These are phyloP conservation scores for Sphaerosporella brunnea DNA, from an alignment of 495 filamentous ascomycete species.

Conservation along the genomic window DNA sequence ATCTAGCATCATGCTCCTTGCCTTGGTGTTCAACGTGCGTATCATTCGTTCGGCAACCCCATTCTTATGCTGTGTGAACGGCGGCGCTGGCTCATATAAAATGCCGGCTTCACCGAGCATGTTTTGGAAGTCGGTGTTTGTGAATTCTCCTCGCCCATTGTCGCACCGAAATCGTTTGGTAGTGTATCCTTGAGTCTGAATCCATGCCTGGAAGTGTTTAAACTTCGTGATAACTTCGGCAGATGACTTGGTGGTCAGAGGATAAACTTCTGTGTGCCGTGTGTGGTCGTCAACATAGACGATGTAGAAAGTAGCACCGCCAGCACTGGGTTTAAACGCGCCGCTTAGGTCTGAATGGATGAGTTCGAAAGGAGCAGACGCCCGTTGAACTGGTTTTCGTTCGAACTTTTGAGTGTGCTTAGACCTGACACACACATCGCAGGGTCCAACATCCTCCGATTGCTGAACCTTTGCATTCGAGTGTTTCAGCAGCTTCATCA, in stretches of 20 bases:
- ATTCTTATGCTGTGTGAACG: conserved; percentile 4
- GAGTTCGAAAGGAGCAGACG: not conserved
- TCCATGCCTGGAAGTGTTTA: not conserved
- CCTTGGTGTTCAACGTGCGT: not conserved
- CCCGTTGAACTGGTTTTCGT: too few relatives aligned
- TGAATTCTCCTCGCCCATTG: conserved; percentile 4
- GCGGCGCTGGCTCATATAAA: not conserved
- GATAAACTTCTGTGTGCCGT: not conserved
- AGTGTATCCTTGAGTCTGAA: not conserved
- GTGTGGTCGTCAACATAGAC: not conserved
- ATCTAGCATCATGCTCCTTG: not conserved
- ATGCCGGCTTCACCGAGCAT: not conserved
- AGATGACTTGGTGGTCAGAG: not conserved
- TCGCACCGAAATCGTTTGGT: conserved; percentile 3
- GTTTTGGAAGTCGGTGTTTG: not conserved
- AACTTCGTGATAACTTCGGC: not conserved
- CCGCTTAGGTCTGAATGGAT: not conserved
- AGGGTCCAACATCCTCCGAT: too few relatives aligned
- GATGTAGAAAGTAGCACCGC: not conserved
- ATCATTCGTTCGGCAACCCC: conserved; percentile 7
- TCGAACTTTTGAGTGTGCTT: too few relatives aligned
- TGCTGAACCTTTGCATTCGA: too few relatives aligned
- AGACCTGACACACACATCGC: too few relatives aligned
- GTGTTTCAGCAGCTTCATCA: too few relatives aligned
- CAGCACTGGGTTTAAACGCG: not conserved